Conservation (phyloP, 352 stramenopile genomes). For the Pythium graminicola region DNA sequence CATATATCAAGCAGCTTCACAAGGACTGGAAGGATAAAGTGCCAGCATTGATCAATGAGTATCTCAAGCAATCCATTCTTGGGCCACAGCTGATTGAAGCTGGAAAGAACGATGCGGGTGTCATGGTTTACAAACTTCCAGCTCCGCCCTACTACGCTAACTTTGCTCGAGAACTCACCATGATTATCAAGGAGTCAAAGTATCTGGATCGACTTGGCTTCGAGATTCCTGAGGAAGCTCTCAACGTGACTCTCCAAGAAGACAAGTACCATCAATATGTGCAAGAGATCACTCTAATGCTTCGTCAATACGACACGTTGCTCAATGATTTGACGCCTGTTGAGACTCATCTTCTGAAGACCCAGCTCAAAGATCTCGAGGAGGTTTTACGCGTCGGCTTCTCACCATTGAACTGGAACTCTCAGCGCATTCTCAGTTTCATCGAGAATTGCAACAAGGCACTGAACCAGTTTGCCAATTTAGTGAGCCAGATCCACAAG, state of each 20-base stretch:
- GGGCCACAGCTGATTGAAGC: conserved; percentile 71
- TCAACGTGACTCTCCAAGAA: conserved; percentile 96
- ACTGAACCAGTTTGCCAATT: conserved; percentile 90
- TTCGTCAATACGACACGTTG: conserved; percentile 87
- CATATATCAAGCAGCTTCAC: conserved; percentile 91
- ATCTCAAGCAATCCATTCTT: conserved; percentile 92
- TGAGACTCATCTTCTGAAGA: conserved; percentile 85
- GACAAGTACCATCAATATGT: conserved; percentile 95
- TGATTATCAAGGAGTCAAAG: conserved; percentile 95
- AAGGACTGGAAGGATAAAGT: conserved; percentile 91
- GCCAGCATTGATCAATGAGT: conserved; percentile 84
- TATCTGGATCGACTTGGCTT: conserved; percentile 95
- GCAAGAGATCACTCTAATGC: conserved; percentile 88
- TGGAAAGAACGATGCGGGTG: conserved; percentile 67
- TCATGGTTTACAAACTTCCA: conserved; percentile 79
- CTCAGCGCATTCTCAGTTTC: conserved; percentile 92
- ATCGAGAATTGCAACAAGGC: conserved; percentile 92
- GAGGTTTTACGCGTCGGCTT: conserved; percentile 87
- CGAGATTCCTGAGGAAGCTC: conserved; percentile 90
- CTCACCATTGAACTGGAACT: conserved; percentile 96
- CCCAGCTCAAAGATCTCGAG: conserved; percentile 86
- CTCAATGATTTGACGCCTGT: conserved; percentile 81
- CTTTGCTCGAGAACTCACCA: conserved; percentile 88
- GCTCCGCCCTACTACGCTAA: conserved; percentile 91
- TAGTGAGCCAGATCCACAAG: conserved; percentile 94